A percentile compares a stretch with the other conserved stretches of the same genome.
These are phyloP conservation scores for Talaromyces sp. DNA, from an alignment of 2,329 filamentous ascomycete species.

Conservation along the genomic window DNA sequence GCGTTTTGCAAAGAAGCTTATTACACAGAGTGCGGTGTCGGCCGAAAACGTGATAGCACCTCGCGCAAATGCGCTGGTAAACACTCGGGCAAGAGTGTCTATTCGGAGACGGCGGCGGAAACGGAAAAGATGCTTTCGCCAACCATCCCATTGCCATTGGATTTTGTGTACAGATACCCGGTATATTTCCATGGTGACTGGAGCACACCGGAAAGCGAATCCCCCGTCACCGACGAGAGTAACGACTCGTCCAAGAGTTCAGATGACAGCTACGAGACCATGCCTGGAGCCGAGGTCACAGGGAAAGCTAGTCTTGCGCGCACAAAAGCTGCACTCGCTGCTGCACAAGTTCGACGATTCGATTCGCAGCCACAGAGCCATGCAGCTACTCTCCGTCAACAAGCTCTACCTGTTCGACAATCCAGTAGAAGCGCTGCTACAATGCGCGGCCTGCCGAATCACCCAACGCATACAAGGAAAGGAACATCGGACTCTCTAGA, in stretches of 20 bases:
- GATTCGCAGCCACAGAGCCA: constrained; percentile 38
- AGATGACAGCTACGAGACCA: constrained; percentile 20
- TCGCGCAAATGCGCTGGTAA: constrained; percentile 41
- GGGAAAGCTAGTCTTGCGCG: constrained; percentile 19
- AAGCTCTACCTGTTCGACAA: constrained; percentile 32
- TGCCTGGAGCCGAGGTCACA: constrained; percentile 23
- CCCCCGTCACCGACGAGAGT: constrained; percentile 15
- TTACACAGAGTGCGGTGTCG: constrained; percentile 43
- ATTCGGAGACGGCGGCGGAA: constrained; percentile 43
- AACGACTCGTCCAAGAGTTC: constrained; percentile 22
- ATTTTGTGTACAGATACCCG: constrained; percentile 44
- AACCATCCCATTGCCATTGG: constrained; percentile 40
- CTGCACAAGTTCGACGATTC: constrained; percentile 36
- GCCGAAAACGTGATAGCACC: constrained; percentile 37
- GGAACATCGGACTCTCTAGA: constrained; percentile 9
- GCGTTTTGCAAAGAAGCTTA: constrained; percentile 37
- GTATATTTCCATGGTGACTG: constrained; percentile 38
- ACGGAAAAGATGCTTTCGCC: constrained; percentile 43
- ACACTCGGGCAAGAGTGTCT: constrained; percentile 42
- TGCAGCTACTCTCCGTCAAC: constrained; percentile 44
- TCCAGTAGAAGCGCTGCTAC: constrained; percentile 25
- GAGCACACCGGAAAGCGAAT: constrained; percentile 26
- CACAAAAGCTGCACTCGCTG: constrained; percentile 37
- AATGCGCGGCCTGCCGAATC: constrained; percentile 17
- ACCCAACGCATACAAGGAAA: constrained; percentile 1